Evolutionary conservation across 306 rosid genomes (phyloP).

Genomic region (Abrus precatorius): DNA sequence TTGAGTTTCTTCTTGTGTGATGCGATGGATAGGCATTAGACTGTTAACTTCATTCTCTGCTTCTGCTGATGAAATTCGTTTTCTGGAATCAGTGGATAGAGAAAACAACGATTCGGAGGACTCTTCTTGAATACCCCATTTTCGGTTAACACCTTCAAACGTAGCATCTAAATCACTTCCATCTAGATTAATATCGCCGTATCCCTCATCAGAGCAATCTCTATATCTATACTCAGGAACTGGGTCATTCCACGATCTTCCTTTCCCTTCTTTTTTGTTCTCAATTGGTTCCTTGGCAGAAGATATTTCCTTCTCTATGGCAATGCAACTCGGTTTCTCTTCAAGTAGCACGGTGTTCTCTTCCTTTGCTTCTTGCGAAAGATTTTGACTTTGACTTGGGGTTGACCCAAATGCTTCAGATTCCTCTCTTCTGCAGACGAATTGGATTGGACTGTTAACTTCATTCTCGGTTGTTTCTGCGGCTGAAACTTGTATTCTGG

Average conservation of each 20-base stretch:
- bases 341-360: constrained; percentile 27
- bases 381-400: constrained; percentile 7
- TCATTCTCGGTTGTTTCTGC: constrained; percentile 36
- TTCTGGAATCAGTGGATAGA: constrained; percentile 62
- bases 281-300: constrained; percentile 35
- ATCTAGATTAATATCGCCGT: constrained; percentile 27
- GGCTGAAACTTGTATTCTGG: constrained; percentile 40
- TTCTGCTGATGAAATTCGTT: constrained; percentile 47
- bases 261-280: constrained; percentile 37
- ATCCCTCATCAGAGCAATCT: constrained; percentile 46
- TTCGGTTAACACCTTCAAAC: constrained; percentile 1
- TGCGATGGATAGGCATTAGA: constrained; percentile 33
- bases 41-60: constrained; percentile 73
- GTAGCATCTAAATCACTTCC: constrained; percentile 22
- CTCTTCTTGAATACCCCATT: constrained; percentile 50
- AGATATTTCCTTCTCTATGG: constrained; percentile 43
- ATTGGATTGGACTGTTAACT: constrained; percentile 55
- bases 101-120: constrained; percentile 88
- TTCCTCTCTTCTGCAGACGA: background rate
- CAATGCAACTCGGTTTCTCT: constrained; percentile 46
- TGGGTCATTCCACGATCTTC: background rate
- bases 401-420: constrained; percentile 24
- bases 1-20: constrained; percentile 31
- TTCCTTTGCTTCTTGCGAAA: constrained; percentile 22
- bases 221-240: constrained; percentile 33